Evolutionary conservation across 495 filamentous ascomycete species (phyloP), one percentile per base, ranked within the genome.

Genomic region (Chaetomium fimeti): DNA sequence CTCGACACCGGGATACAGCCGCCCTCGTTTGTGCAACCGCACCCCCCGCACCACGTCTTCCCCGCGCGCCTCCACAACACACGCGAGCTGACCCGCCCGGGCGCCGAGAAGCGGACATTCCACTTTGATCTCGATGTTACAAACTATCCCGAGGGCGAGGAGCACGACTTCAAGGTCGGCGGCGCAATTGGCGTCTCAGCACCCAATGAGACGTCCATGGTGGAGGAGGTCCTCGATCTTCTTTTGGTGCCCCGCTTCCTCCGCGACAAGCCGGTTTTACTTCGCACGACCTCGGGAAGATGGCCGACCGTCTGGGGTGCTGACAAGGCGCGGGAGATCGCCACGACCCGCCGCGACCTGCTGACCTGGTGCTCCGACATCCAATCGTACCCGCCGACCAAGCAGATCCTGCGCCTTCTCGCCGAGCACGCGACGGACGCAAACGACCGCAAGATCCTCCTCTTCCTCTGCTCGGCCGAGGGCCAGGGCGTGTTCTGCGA

Each of bases 251-350:
- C 91, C 5, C 84, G 83, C 38, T 88, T 84, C 62, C 83, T 94
- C 59, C 87, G 93, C 47, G 91, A 96, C 71, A 92, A 89, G 76
- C 87, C 88, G 18, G 82, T 97, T 25, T 77, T 87, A 16, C 77
- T 98, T 45, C 84, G 86, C 68, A 98, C 94, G 3, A 84, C 81
- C 25, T 83, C 81, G 40, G 95, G 95, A 18, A 82, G 94, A 11
- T 98, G 94, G 94, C 94, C 94, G 2, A 98, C 94, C 12, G 94
- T 98, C 52, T 98, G 95, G 94, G 93, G 93, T 24, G 89, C 94
- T n/a, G 93, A 97, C 32, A 71, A 90, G 70, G 74, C 93, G 2
- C 83, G 95, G 47, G 87, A 93, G 67, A 76, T 98, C 24, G 82
- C 90, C 55, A 97, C 93, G 2, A 97, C 93, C 1, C 86, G 94